A percentile compares a stretch with the other conserved stretches of the same genome.
These are phyloP conservation scores for Cucurbita ficifolia DNA, from an alignment of 306 rosid species.

Conservation along the genomic window DNA sequence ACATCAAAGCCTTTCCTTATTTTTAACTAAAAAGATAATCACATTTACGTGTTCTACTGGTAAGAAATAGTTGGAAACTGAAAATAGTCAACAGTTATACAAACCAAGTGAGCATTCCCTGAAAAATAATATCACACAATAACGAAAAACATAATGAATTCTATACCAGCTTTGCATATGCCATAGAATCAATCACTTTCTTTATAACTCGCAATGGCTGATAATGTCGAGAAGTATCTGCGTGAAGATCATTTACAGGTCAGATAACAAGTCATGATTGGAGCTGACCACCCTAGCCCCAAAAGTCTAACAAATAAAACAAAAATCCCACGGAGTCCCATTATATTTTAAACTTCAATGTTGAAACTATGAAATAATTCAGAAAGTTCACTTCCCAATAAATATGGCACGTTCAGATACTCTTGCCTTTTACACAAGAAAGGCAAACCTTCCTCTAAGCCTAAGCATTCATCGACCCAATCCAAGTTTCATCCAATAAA, in stretches of 20 bases:
- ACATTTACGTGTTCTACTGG: background rate
- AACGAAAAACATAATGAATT: background rate
- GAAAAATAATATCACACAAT: background rate
- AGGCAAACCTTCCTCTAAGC: background rate
- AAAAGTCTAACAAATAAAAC: background rate
- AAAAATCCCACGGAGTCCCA: background rate
- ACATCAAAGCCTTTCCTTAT: background rate
- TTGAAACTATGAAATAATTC: background rate
- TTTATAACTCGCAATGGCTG: constrained; percentile 27
- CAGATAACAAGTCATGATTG: background rate
- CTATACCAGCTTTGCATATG: constrained; percentile 29
- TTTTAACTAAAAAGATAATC: background rate
- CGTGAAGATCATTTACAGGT: background rate
- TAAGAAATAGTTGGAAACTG: background rate
- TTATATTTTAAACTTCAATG: background rate
- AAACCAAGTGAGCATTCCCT: background rate
- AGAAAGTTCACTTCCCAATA: background rate
- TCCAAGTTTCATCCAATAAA: background rate
- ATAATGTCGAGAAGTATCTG: constrained; percentile 36
- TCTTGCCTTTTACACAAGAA: background rate
- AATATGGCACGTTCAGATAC: background rate
- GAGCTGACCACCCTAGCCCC: background rate
- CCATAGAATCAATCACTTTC: constrained; percentile 30
- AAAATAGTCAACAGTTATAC: background rate
- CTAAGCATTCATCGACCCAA: background rate